Evolutionary conservation across 192 early-diverging fungal genomes (phyloP), one percentile per base, ranked within the genome.

Genomic region (Entomortierella parvispora): DNA sequence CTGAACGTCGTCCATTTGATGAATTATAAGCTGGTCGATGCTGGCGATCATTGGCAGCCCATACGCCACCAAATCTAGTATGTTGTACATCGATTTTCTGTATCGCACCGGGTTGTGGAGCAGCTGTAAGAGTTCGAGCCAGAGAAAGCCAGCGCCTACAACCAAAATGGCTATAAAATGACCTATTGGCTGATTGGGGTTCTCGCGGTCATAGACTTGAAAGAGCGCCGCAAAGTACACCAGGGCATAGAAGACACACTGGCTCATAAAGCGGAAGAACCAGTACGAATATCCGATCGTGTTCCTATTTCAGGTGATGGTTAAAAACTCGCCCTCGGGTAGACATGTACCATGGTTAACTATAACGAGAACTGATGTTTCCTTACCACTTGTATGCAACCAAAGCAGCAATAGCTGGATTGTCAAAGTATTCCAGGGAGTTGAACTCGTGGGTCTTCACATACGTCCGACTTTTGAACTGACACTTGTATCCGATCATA

Each of bases 331-430:
- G 22, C n/a, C n/a, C 2, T 2, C 4, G 23, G 14, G 9, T 22
- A 11, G 10, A 40, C 2, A 44, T 22, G n/a, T 40, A 29, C 32
- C 40, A 29, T 47, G 29, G 14, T 28, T n/a, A n/a, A n/a, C n/a
- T n/a, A n/a, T n/a, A n/a, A n/a, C n/a, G n/a, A n/a, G n/a, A n/a
- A n/a, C 47, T 0, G 2, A 52, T 11, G n/a, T 17, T 20, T 11
- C 25, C 42, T 40, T 57, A 70, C 68, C 68, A 62, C 22, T 70
- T 70, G 45, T 70, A 70, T 26, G 28, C 59, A 1, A 70, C 60
- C 20, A 70, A 23, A 4, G 68, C 68, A 15, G 43, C 68, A 25
- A 70, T 70, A 15, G 68, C 50, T 7, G 68, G 68, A 26, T 70
- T 70, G 15, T 70, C 68, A 29, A 62, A 56, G 28, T 56, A 62